Conservation (phyloP, 805 yeast genomes). For the Candida morakotiae region DNA sequence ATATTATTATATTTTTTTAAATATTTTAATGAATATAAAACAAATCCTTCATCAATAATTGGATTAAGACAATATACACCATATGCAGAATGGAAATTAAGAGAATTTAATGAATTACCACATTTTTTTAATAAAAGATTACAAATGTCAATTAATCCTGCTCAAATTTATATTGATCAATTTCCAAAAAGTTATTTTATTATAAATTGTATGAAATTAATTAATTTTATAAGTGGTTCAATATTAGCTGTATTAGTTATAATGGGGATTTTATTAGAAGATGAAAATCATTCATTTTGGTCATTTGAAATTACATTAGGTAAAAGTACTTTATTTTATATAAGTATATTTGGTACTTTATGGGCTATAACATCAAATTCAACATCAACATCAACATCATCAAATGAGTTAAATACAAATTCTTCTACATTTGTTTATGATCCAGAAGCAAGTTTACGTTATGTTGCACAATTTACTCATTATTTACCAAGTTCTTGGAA, state of each 20-base stretch:
- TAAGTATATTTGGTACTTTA: constrained; percentile 81
- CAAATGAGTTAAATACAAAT: constrained; percentile 17
- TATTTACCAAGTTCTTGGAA: constrained; percentile 87
- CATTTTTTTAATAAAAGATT: constrained; percentile 82
- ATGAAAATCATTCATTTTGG: constrained; percentile 73
- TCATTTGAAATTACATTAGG: constrained; percentile 85
- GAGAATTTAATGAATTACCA: constrained; percentile 91
- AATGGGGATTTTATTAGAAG: constrained; percentile 72
- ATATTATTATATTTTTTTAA: constrained; percentile 79
- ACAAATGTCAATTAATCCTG: constrained; percentile 72
- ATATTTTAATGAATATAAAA: constrained; percentile 88
- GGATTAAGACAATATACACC: constrained; percentile 82
- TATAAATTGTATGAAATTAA: constrained; percentile 32
- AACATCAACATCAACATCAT: constrained; percentile 10
- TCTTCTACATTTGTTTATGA: constrained; percentile 59
- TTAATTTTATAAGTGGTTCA: constrained; percentile 76
- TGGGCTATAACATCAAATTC: constrained; percentile 70
- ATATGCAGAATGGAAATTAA: constrained; percentile 87
- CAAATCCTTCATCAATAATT: constrained; percentile 78
- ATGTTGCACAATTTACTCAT: constrained; percentile 85
- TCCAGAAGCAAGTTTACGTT: constrained; percentile 81
- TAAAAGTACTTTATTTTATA: constrained; percentile 78
- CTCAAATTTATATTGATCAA: constrained; percentile 80
- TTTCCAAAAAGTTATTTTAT: constrained; percentile 73
- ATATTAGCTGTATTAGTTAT: constrained; percentile 73